Evolutionary conservation across 352 stramenopile genomes (phyloP).

Genomic region (Globisporangium orthogonon): DNA sequence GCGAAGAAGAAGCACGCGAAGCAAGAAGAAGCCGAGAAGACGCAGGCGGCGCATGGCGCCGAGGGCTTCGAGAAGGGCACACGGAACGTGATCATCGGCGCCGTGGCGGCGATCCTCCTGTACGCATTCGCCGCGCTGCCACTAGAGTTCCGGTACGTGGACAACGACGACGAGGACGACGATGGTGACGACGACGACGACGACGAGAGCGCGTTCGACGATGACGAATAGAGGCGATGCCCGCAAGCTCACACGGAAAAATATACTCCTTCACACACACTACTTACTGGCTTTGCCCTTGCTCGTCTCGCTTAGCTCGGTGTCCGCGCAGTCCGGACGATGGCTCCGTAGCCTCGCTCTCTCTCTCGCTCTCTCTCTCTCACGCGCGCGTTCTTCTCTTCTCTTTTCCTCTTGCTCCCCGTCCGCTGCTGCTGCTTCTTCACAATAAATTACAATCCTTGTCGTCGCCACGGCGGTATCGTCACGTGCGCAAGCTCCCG

Average conservation of each 20-base stretch:
- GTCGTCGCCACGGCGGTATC: no score
- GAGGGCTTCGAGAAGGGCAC: constrained; percentile 66
- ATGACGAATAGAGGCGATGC: constrained; percentile 24
- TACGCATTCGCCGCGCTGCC: constrained; percentile 68
- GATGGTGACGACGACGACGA: constrained; percentile 23
- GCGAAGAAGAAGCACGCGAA: constrained; percentile 34
- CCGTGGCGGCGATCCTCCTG: constrained; percentile 55
- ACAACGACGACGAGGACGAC: constrained; percentile 33
- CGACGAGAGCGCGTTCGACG: constrained; percentile 21
- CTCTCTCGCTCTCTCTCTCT: background rate
- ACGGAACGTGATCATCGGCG: constrained; percentile 78
- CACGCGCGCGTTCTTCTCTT: background rate
- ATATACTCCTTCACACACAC: constrained; percentile 4
- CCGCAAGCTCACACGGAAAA: constrained; percentile 11
- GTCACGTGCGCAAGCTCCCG: no score
- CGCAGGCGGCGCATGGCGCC: constrained; percentile 9
- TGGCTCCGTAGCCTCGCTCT: background rate
- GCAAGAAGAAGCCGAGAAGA: constrained; percentile 21
- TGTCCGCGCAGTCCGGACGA: background rate
- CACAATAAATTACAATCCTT: constrained; percentile 13
- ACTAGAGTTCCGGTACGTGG: constrained; percentile 42
- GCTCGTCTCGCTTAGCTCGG: background rate
- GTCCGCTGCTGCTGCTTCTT: background rate
- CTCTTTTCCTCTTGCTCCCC: background rate
- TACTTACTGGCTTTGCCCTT: background rate